A percentile compares a stretch with the other conserved stretches of the same genome.
Evolutionary conservation across 495 filamentous ascomycete species (phyloP).

Genomic region (Aspergillus leporis): DNA sequence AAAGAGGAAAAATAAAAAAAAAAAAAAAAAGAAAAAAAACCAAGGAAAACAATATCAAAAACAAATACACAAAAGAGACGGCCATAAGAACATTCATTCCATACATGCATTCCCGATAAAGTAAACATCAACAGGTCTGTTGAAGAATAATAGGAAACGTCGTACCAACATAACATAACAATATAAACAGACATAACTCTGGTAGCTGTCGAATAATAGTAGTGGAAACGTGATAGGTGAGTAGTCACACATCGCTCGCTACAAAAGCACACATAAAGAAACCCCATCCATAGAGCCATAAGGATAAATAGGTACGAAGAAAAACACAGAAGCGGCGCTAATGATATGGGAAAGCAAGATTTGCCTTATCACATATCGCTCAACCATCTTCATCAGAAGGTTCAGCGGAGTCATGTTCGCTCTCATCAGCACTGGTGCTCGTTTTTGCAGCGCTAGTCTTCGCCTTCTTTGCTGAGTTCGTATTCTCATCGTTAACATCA

Average conservation of each 20-base stretch:
- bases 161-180: conserved; percentile 36
- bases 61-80: conserved; percentile 20
- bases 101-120: conserved; percentile 12
- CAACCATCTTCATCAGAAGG: conserved; percentile 52
- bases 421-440: conserved; percentile 47
- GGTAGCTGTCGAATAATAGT: conserved; percentile 12
- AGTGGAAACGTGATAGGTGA: conserved; percentile 21
- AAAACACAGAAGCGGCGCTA: conserved; percentile 22
- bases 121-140: conserved; percentile 3
- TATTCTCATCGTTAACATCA: conserved; percentile 43
- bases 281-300: conserved; percentile 36
- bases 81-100: conserved; percentile 11
- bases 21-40: conserved; percentile 20
- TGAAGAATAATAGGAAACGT: conserved; percentile 23
- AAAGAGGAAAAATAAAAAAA: conserved; percentile 17
- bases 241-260: conserved; percentile 45
- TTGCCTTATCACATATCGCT: conserved; percentile 12
- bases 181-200: conserved; percentile 41
- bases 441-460: conserved; percentile 37
- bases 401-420: conserved; percentile 50
- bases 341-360: conserved; percentile 10
- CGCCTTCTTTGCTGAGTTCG: conserved; percentile 46
- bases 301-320: conserved; percentile 27
- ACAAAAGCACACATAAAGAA: conserved; percentile 24
- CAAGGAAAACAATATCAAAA: conserved; percentile 22